Percentiles rank a stretch among this genome's conserved stretches.
These are phyloP conservation scores for Pisolithus marmoratus DNA, from an alignment of 768 basidiomycete species.

Conservation along the genomic window DNA sequence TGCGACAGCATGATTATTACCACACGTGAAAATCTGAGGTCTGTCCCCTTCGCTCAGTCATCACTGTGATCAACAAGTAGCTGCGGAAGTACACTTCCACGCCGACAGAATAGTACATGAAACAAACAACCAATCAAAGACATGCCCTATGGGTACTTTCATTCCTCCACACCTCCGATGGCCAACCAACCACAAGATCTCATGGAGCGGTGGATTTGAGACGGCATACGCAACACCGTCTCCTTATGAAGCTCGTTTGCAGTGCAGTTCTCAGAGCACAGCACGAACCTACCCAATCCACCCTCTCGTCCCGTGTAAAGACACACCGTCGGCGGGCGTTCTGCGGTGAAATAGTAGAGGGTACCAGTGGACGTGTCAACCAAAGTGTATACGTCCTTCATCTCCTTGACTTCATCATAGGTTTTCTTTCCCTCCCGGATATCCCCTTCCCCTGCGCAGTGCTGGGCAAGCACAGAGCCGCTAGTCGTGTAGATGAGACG, in stretches of 20 bases:
- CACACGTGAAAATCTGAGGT: no score
- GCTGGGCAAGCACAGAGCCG: slow-evolving; percentile 9
- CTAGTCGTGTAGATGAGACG: slow-evolving; percentile 11
- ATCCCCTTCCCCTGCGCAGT: background rate
- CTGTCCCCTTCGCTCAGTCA: no score
- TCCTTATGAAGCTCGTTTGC: slow-evolving; percentile 16
- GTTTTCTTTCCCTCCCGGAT: slow-evolving; percentile 5
- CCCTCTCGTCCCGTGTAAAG: slow-evolving; percentile 17
- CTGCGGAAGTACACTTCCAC: no score
- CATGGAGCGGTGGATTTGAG: background rate
- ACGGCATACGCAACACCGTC: slow-evolving; percentile 15
- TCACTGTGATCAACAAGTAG: no score
- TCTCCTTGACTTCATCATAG: background rate
- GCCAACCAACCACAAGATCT: slow-evolving; percentile 2
- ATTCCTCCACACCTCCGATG: background rate
- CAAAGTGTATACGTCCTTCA: slow-evolving; percentile 8
- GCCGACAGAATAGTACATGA: no score
- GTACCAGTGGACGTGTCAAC: slow-evolving; percentile 13
- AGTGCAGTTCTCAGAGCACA: slow-evolving; percentile 16
- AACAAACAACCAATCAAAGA: no score
- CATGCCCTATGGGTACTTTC: background rate
- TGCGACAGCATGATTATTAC: no score
- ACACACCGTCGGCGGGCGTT: slow-evolving; percentile 15
- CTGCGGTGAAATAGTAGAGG: slow-evolving; percentile 15
- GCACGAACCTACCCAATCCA: slow-evolving; percentile 16